Conservation (phyloP, 768 basidiomycete genomes). For the Candolleomyces aberdarensis region DNA sequence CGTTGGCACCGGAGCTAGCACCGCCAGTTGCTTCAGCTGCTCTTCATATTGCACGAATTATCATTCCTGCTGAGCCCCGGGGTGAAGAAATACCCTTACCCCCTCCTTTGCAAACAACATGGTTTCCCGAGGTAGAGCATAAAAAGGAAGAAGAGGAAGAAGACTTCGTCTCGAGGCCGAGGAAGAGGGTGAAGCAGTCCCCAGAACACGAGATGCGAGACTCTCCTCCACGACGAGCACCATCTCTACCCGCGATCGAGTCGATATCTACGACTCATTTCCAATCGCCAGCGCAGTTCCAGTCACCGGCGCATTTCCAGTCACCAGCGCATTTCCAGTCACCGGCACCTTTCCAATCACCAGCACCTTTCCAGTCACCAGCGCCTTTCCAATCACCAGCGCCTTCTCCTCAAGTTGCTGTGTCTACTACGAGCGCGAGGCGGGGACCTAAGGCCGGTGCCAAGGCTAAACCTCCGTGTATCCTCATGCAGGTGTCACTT, state of each 20-base stretch:
- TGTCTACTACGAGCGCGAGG: not conserved
- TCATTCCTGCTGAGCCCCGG: not conserved
- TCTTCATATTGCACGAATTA: not conserved
- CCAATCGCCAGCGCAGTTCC: not conserved
- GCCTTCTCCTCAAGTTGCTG: not conserved
- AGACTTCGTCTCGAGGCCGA: not conserved
- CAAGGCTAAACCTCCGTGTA: not conserved
- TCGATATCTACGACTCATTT: not conserved
- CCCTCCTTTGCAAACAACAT: not conserved
- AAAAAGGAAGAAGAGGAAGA: not conserved
- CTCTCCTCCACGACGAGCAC: not conserved
- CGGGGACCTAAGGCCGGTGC: not conserved
- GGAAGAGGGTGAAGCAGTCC: not conserved
- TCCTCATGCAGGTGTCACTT: not conserved
- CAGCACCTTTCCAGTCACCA: too few species aligned
- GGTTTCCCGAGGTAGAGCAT: not conserved
- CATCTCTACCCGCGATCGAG: slow-evolving; percentile 4
- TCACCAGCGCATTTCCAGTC: not conserved
- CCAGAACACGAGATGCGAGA: not conserved
- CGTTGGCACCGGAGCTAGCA: not conserved
- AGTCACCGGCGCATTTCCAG: not conserved
- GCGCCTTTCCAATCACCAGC: not conserved
- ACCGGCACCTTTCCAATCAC: too few species aligned
- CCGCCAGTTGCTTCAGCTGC: too few species aligned
- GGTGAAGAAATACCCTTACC: not conserved